Evolutionary conservation across 768 basidiomycete species (phyloP).

Genomic region (Tylopilus balloui): DNA sequence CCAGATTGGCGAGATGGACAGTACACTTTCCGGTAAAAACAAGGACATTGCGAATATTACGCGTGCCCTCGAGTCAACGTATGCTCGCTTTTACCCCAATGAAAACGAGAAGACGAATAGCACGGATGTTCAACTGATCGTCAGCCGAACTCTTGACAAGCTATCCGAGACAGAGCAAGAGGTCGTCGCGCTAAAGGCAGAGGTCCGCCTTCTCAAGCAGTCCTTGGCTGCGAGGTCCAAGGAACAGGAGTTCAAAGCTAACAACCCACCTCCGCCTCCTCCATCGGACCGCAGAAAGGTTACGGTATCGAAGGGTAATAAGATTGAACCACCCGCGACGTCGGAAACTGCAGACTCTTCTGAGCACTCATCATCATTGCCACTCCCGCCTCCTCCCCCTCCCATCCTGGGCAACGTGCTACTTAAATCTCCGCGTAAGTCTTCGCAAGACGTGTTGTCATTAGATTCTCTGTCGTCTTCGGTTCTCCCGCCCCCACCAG

Average conservation of each 20-base stretch:
- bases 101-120: conserved; percentile 45
- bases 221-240: conserved; percentile 48
- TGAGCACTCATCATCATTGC: conserved; percentile 15
- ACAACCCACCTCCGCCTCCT: conserved; percentile 62
- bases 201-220: conserved; percentile 48
- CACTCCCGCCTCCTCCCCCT: conserved; percentile 26
- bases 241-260: conserved; percentile 70
- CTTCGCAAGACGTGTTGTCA: conserved; percentile 19
- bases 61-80: conserved; percentile 83
- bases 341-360: conserved; percentile 4
- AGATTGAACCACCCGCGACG: conserved; percentile 5
- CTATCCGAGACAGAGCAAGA: conserved; percentile 66
- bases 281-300: conserved; percentile 20
- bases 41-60: conserved; percentile 77
- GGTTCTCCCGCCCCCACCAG: conserved; percentile 40
- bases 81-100: conserved; percentile 65
- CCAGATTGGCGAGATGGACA: conserved; percentile 55
- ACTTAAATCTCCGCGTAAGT: conserved; percentile 18
- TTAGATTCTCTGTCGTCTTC: conserved; percentile 22
- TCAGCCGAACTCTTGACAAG: conserved; percentile 63
- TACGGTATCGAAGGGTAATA: conserved; percentile 7
- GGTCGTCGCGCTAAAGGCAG: conserved; percentile 46
- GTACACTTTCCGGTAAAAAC: conserved; percentile 46
- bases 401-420: conserved; percentile 7
- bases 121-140: conserved; percentile 65